Evolutionary conservation across 768 basidiomycete species (phyloP), one percentile per base, ranked within the genome.

Genomic region (Zangia roseola): DNA sequence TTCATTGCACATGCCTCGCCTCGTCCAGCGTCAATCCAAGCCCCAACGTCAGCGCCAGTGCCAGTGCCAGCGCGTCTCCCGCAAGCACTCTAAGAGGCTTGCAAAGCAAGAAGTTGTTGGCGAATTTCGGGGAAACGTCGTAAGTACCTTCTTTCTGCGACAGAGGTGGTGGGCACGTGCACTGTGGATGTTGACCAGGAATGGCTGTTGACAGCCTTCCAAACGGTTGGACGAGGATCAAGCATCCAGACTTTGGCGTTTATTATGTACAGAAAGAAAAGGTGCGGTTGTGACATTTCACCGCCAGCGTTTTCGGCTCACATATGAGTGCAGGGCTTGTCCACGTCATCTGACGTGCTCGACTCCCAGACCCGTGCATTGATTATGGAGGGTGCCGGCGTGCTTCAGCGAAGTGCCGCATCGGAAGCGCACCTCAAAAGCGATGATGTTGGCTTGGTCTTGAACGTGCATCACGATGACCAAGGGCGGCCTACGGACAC

Each of bases 171-270:
- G 28, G 13, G 28, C 28, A 28, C 28, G 28, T 28, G 28, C 12
- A 6, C 28, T 12, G 13, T 35, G 12, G 1, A 17, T 2, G 16
- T 23, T 53, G 47, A 63, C 40, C n/a, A 36, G n/a, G 10, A 9
- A 10, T 37, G 26, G 5, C 28, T 26, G 13, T 28, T 28, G 28
- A 12, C 7, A 57, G 57, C 19, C 45, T 52, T 34, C 54, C 59
- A 5, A 10, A 14, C 10, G 69, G 58, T 14, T 72, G 71, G 71
- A 33, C 20, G n/a, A 53, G 38, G 46, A 30, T 62, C 39, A 53
- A 41, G 14, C 69, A 72, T 43, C 68, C 64, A 10, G 71, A 72
- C 16, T 58, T 55, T n/a, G 68, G 64, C 13, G 53, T 56, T 10
- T 69, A 65, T 34, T 73, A 66, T 43, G 60, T 59, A 25, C 45